These are phyloP conservation scores for Fusarium siculi DNA, from an alignment of 2,329 filamentous ascomycete genomes.

Conservation along the genomic window DNA sequence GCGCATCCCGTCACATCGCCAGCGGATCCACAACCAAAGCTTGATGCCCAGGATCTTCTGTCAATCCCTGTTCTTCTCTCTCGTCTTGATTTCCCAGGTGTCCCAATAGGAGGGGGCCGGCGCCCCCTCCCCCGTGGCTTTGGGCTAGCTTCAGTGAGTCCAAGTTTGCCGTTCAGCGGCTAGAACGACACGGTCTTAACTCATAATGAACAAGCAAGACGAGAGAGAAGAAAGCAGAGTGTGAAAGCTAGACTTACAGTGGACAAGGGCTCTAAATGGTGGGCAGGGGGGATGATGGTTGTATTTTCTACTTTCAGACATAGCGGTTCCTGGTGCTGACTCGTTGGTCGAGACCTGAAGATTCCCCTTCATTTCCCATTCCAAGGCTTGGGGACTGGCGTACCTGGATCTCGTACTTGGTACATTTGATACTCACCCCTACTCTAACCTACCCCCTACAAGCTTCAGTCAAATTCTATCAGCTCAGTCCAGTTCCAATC, in stretches of 20 bases:
- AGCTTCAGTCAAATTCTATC: constrained; percentile 5
- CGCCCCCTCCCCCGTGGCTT: constrained; percentile 10
- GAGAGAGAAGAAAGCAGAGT: neutral
- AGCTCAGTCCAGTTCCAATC: constrained; percentile 18
- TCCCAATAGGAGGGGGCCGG: constrained; percentile 23
- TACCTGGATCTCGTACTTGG: constrained; percentile 37
- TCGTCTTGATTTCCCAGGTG: constrained; percentile 3
- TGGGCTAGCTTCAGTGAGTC: constrained; percentile 12
- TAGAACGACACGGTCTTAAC: constrained; percentile 2
- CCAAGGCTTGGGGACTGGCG: constrained; percentile 9
- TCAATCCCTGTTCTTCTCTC: constrained; percentile 7
- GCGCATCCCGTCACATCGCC: constrained; percentile 31
- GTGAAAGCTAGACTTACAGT: constrained; percentile 10
- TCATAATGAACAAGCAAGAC: constrained; percentile 7
- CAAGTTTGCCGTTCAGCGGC: neutral
- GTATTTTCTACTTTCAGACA: constrained; percentile 29
- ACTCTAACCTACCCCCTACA: neutral
- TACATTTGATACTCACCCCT: constrained; percentile 23
- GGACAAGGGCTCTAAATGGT: constrained; percentile 4
- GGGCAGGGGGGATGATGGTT: neutral
- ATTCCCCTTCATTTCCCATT: constrained; percentile 39
- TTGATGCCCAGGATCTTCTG: constrained; percentile 29
- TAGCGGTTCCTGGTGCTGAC: constrained; percentile 33
- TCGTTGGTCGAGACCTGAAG: constrained; percentile 22
- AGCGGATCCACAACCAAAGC: constrained; percentile 34